Percentiles rank a stretch among this genome's conserved stretches.
Evolutionary conservation across 495 filamentous ascomycete species (phyloP).

Genomic region (Hyphodiscus hymeniophilus): DNA sequence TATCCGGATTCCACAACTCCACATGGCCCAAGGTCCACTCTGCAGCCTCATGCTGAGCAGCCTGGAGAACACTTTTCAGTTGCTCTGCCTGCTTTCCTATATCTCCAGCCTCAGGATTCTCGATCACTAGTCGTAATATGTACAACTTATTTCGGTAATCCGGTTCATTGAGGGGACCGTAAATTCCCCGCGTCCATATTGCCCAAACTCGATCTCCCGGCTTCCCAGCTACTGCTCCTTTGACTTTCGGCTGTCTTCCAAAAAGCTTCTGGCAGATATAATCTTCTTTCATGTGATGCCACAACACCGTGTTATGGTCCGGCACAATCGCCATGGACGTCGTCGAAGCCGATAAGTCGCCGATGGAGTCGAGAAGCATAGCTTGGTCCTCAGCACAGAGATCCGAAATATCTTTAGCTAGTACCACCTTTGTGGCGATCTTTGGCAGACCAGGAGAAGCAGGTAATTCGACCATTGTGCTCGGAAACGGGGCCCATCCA

Average conservation of each 20-base stretch:
- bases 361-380: conserved; percentile 33
- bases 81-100: conserved; percentile 19
- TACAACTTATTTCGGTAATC: conserved; percentile 56
- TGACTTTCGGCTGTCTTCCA: conserved; percentile 43
- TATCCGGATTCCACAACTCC: conserved; percentile 41
- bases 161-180: conserved; percentile 26
- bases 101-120: conserved; percentile 36
- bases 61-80: conserved; percentile 31
- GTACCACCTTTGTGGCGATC: neutral
- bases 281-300: conserved; percentile 83
- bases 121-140: conserved; percentile 68
- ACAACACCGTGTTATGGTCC: conserved; percentile 62
- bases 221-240: conserved; percentile 56
- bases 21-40: conserved; percentile 34
- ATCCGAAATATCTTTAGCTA: neutral
- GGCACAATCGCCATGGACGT: conserved; percentile 62
- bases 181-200: conserved; percentile 70
- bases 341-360: conserved; percentile 18
- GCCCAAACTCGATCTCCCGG: conserved; percentile 57
- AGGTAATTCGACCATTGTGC: conserved; percentile 53
- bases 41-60: conserved; percentile 31
- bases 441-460: conserved; percentile 21
- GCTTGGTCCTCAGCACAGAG: conserved; percentile 38
- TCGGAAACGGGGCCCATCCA: conserved; percentile 65
- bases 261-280: conserved; percentile 55